Conservation (phyloP, 2,329 filamentous ascomycete species). For the Cladosporium colombiae region DNA sequence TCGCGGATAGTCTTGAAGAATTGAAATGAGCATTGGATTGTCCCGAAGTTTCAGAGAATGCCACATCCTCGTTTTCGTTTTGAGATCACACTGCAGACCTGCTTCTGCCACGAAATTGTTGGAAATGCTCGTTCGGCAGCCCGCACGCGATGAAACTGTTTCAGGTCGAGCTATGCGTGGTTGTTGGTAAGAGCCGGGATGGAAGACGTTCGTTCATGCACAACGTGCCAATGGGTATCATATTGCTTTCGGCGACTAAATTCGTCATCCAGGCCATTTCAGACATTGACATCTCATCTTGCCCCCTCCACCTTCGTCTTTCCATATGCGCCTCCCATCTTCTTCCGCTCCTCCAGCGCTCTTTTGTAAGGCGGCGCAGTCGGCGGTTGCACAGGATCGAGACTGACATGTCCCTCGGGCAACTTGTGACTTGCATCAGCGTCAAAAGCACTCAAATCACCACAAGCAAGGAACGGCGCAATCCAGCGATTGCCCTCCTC, state of each 20-base stretch:
- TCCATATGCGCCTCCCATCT: conserved; percentile 73
- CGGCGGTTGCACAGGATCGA: conserved; percentile 91
- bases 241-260: too few relatives aligned
- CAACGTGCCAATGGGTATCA: too few relatives aligned
- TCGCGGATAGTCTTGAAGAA: background rate
- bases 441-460: conserved; percentile 91
- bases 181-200: too few relatives aligned
- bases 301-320: conserved; percentile 59
- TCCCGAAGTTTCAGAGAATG: background rate
- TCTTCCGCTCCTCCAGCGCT: conserved; percentile 79
- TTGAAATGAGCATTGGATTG: background rate
- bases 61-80: background rate
- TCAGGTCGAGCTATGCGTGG: too few relatives aligned
- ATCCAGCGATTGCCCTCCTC: conserved; percentile 69
- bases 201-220: too few relatives aligned
- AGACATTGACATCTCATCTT: background rate
- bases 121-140: too few relatives aligned
- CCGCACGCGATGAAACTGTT: too few relatives aligned
- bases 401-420: conserved; percentile 79
- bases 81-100: background rate
- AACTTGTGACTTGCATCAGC: conserved; percentile 92
- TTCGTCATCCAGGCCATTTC: too few relatives aligned
- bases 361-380: conserved; percentile 94
- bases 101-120: too few relatives aligned
- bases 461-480: conserved; percentile 94